A percentile compares a stretch with the other conserved stretches of the same genome.
These are phyloP conservation scores for Eragrostis curvula DNA, from an alignment of 176 grass and related monocot species.

Conservation along the genomic window DNA sequence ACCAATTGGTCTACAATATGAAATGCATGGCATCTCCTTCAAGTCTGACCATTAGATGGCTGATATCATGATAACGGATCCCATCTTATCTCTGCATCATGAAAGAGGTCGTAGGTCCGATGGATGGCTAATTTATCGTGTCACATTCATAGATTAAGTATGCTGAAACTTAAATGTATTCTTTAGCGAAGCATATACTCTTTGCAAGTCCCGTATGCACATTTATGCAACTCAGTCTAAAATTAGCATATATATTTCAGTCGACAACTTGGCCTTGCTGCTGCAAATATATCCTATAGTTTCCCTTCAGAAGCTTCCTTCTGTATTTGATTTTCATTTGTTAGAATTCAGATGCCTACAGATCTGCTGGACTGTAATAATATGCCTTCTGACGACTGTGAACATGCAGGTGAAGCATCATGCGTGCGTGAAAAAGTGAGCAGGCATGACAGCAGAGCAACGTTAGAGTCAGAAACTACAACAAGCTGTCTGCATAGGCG, in stretches of 20 bases:
- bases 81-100: neutral
- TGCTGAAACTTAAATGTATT: neutral
- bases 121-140: slow-evolving; percentile 7
- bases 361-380: neutral
- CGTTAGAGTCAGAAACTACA: neutral
- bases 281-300: neutral
- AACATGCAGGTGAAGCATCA: neutral
- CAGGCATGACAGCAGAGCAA: neutral
- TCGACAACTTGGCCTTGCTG: neutral
- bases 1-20: neutral
- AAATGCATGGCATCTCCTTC: neutral
- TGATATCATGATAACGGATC: neutral
- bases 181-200: neutral
- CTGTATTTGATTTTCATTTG: neutral
- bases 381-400: neutral
- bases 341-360: neutral
- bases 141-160: neutral
- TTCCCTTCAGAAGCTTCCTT: neutral
- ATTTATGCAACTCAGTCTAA: neutral
- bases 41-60: slow-evolving; percentile 9
- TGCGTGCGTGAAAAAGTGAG: neutral
- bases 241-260: neutral
- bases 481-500: neutral
- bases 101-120: slow-evolving; percentile 8
- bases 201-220: neutral